Evolutionary conservation across 352 stramenopile species (phyloP).

Genomic region (Phytopythium sindhum): DNA sequence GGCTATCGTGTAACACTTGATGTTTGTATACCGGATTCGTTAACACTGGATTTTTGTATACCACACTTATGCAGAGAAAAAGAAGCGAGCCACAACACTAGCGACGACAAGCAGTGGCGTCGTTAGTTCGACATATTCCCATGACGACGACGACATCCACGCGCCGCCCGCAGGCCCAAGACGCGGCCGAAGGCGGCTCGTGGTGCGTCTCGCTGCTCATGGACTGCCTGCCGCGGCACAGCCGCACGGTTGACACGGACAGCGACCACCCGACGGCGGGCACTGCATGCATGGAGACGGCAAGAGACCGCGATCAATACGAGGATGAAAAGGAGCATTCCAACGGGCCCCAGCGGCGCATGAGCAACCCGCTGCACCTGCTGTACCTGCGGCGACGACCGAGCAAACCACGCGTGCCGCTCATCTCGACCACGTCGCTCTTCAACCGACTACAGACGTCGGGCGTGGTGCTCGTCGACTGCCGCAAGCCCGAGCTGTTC

Average conservation of each 20-base stretch:
- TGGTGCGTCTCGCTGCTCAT: constrained; percentile 3
- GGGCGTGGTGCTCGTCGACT: constrained; percentile 66
- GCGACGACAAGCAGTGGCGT: too few relatives aligned
- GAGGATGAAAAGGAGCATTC: background rate
- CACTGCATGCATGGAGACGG: background rate
- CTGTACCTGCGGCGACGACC: constrained; percentile 24
- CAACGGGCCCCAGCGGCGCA: constrained; percentile 2
- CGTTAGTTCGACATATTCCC: constrained; percentile 1
- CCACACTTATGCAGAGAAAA: too few relatives aligned
- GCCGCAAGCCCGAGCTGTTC: constrained; percentile 50
- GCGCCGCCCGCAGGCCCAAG: background rate
- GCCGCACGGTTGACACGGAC: constrained; percentile 8
- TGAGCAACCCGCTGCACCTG: constrained; percentile 22
- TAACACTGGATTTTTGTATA: too few relatives aligned
- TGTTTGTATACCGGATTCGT: background rate
- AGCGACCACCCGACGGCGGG: constrained; percentile 7
- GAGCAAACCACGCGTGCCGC: constrained; percentile 35
- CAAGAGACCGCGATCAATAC: background rate
- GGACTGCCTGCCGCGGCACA: constrained; percentile 1
- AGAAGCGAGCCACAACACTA: too few relatives aligned
- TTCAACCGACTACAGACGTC: constrained; percentile 73
- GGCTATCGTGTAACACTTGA: background rate
- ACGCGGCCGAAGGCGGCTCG: background rate
- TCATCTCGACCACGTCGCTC: constrained; percentile 62
- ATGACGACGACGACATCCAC: background rate